These are phyloP conservation scores for Yamadazyma sp. DNA, from an alignment of 805 yeast genomes.

Conservation along the genomic window DNA sequence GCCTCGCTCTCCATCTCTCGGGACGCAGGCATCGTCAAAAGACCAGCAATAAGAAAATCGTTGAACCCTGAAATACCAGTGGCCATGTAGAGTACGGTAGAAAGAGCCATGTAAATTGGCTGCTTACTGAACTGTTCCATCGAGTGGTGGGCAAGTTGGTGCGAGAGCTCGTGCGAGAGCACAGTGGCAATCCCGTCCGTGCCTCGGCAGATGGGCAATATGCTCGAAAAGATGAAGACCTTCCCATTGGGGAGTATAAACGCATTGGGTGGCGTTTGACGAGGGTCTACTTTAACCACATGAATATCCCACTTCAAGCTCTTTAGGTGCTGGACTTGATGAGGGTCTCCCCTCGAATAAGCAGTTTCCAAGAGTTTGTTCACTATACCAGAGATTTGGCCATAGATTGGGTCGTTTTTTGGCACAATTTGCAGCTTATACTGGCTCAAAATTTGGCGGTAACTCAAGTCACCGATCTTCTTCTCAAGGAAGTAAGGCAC, in stretches of 20 bases:
- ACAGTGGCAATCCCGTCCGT: slow-evolving; percentile 97
- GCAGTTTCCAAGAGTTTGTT: slow-evolving; percentile 61
- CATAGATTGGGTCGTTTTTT: slow-evolving; percentile 55
- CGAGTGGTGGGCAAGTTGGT: slow-evolving; percentile 89
- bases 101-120: slow-evolving; percentile 64
- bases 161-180: slow-evolving; percentile 89
- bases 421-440: slow-evolving; percentile 59
- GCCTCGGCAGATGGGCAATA: slow-evolving; percentile 72
- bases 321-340: slow-evolving; percentile 37
- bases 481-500: slow-evolving; percentile 64
- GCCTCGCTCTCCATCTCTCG: slow-evolving; percentile 96
- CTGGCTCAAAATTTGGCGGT: slow-evolving; percentile 57
- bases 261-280: slow-evolving; percentile 86
- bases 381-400: slow-evolving; percentile 62
- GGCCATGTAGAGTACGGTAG: slow-evolving; percentile 53
- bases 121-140: slow-evolving; percentile 77
- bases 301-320: slow-evolving; percentile 73
- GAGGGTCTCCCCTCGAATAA: slow-evolving; percentile 33
- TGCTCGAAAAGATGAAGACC: slow-evolving; percentile 82
- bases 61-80: slow-evolving; percentile 59
- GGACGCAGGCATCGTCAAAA: slow-evolving; percentile 78
- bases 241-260: slow-evolving; percentile 96
- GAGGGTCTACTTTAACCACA: slow-evolving; percentile 60
- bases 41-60: slow-evolving; percentile 51
- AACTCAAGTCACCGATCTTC: slow-evolving; percentile 62